phyloP scores from a whole-genome alignment of 2,329 filamentous ascomycete genomes.

The Beauveria scarabaeidicola region DNA sequence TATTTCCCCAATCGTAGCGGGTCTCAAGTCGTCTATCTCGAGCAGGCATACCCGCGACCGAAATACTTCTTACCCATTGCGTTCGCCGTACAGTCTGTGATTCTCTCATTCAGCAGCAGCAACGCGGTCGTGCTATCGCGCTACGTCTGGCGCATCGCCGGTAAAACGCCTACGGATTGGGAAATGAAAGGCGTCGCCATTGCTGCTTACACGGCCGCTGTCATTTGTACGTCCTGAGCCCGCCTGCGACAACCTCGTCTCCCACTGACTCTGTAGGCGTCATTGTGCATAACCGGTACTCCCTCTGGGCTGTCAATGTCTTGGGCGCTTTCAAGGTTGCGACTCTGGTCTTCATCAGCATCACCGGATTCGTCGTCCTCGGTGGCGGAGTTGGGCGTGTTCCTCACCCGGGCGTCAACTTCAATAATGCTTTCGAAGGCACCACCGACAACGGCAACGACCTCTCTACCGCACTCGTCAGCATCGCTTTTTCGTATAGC shows the following conservation, averaged over 20 bases:
- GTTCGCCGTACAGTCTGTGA: constrained; percentile 55
- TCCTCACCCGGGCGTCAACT: constrained; percentile 27
- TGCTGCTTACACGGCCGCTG: constrained; percentile 52
- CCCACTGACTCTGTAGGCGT: constrained; percentile 22
- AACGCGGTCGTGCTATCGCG: constrained; percentile 57
- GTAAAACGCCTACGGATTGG: constrained; percentile 46
- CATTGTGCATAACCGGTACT: constrained; percentile 48
- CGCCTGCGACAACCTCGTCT: neutral
- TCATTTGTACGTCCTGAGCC: constrained; percentile 35
- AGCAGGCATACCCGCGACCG: constrained; percentile 58
- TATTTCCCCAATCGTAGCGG: constrained; percentile 61
- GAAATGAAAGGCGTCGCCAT: constrained; percentile 58
- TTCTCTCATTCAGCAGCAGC: constrained; percentile 57
- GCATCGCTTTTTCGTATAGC: constrained; percentile 49
- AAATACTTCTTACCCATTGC: constrained; percentile 55
- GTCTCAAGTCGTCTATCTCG: constrained; percentile 58
- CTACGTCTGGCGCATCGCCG: constrained; percentile 53
- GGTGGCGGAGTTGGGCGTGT: constrained; percentile 26
- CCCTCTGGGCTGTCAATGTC: constrained; percentile 45
- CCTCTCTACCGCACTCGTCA: constrained; percentile 41
- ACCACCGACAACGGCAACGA: constrained; percentile 28
- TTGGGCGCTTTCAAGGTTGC: constrained; percentile 52
- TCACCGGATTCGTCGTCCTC: constrained; percentile 54
- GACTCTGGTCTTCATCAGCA: constrained; percentile 53
- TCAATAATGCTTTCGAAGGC: constrained; percentile 27